Conservation (phyloP, 2,329 filamentous ascomycete genomes). For the Fusarium albidum region DNA sequence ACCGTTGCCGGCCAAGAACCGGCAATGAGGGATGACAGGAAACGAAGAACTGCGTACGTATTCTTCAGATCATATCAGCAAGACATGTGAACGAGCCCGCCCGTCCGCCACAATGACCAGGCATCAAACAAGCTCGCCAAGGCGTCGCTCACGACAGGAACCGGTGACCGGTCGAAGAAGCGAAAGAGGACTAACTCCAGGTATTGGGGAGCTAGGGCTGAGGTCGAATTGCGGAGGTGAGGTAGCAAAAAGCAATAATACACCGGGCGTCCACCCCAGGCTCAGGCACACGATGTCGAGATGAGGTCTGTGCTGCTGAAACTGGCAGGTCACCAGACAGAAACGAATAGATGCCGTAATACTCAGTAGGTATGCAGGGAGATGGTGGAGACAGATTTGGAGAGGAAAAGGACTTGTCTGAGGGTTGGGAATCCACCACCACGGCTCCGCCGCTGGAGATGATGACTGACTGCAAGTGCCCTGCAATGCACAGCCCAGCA, state of each 20-base stretch:
- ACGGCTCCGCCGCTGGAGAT: constrained; percentile 22
- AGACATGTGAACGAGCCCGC: background rate
- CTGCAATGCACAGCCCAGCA: constrained; percentile 3
- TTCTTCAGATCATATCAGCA: background rate
- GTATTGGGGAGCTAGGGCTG: constrained; percentile 26
- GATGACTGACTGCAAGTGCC: constrained; percentile 2
- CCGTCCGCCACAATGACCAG: background rate
- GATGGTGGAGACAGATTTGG: constrained; percentile 19
- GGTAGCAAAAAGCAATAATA: constrained; percentile 13
- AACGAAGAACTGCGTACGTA: too few relatives aligned
- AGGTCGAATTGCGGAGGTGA: constrained; percentile 28
- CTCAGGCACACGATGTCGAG: constrained; percentile 17
- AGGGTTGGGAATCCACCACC: constrained; percentile 13
- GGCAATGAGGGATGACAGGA: background rate
- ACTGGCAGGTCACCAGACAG: constrained; percentile 29
- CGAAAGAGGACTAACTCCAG: background rate
- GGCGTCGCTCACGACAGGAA: background rate
- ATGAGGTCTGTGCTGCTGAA: constrained; percentile 28
- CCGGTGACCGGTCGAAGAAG: background rate
- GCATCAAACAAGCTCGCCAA: constrained; percentile 2
- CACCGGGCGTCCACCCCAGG: constrained; percentile 17
- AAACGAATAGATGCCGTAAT: constrained; percentile 5
- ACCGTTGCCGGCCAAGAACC: constrained; percentile 14
- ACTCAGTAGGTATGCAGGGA: background rate
- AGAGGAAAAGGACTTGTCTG: constrained; percentile 16